Conservation (phyloP, 169 alveolate genomes). For the Eimeria brunetti region DNA sequence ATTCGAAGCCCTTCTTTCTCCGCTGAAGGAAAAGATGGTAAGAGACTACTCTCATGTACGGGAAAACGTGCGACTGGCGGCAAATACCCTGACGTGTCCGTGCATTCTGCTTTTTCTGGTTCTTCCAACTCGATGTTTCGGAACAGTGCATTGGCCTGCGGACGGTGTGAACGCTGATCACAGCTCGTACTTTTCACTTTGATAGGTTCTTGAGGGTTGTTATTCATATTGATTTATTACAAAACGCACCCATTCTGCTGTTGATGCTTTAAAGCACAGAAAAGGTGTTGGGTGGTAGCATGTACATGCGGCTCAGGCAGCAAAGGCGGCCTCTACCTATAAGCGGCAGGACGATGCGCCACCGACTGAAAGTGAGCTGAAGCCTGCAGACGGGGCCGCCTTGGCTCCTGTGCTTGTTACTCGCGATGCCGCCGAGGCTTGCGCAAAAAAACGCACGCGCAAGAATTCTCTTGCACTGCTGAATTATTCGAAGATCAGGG, state of each 20-base stretch:
- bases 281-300: not conserved
- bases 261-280: not conserved
- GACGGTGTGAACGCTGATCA: not conserved
- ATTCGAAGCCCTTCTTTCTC: slow-evolving; percentile 68
- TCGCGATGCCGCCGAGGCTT: slow-evolving; percentile 63
- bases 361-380: slow-evolving; percentile 35
- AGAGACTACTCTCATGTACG: not conserved
- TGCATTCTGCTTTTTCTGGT: not conserved
- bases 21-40: slow-evolving; percentile 75
- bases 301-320: slow-evolving; percentile 59
- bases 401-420: slow-evolving; percentile 4
- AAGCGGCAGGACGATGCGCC: slow-evolving; percentile 78
- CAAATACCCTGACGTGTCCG: not conserved
- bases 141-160: not conserved
- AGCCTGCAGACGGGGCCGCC: slow-evolving; percentile 25
- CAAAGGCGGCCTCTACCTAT: slow-evolving; percentile 74
- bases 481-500: slow-evolving; percentile 65
- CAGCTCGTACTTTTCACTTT: not conserved
- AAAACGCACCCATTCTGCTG: not conserved
- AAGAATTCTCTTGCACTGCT: slow-evolving; percentile 76
- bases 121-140: not conserved
- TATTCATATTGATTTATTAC: not conserved
- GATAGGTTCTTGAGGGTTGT: not conserved
- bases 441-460: slow-evolving; percentile 77
- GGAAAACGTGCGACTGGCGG: not conserved